Base-by-base conservation (phyloP, 768 basidiomycete genomes). In the Tricholoma hemisulphureum region DNA sequence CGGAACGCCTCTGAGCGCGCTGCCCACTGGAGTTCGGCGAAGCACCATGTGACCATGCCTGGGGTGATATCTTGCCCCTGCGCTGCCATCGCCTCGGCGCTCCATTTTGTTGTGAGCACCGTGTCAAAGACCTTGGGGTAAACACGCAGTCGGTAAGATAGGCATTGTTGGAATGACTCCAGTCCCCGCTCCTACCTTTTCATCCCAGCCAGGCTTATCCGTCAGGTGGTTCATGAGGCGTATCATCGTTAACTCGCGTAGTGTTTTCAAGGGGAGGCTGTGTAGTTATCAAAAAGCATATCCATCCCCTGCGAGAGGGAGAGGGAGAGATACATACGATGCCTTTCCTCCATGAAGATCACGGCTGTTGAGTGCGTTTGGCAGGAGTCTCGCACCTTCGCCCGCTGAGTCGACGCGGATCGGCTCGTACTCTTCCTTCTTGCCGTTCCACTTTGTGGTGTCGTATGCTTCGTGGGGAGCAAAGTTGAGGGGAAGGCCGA, bases 1-100 rank as follows among this genome's bases (percentile, higher is more conserved):
- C 52, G 18, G 35, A 62, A 64, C 24, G 29, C n/a, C 29, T 57
- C 46, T n/a, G n/a, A n/a, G n/a, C n/a, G n/a, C 16, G 59, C 57
- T 34, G 62, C 65, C 55, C 60, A 60, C 23, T 52, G 60, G 8
- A 65, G 56, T 48, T 67, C 66, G 3, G 55, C 58, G 24, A 65
- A 60, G 28, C 62, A 62, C 56, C 59, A 62, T 24, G 53, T 41
- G 18, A 62, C 48, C 63, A 67, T 64, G 7, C 35, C 16, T 39
- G 53, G 56, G 13, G 61, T 41, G 20, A 61, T 31, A 34, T 41
- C 53, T 14, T 31, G 39, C 10, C 28, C 23, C 3, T 7, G 24
- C 8, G 51, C 6, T 16, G 21, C 51, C 24, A 52, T 35, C 11
- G 18, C 32, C 24, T 52, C 51, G 16, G 34, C 34, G 32, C 14